Evolutionary conservation across 75 land plant species (phyloP).

Genomic region (Cryptomeria japonica): DNA sequence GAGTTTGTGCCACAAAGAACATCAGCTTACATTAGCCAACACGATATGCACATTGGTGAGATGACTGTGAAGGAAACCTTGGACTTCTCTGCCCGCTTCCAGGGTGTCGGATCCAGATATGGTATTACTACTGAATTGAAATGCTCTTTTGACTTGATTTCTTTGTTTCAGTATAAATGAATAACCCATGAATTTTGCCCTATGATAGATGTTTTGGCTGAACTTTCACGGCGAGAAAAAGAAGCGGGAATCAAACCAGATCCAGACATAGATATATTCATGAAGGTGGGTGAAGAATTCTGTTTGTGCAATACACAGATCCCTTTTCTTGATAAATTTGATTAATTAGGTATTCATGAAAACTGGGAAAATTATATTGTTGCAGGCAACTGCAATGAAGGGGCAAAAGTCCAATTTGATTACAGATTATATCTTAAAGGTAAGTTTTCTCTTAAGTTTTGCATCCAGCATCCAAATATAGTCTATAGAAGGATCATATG

Average conservation of each 20-base stretch:
- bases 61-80: constrained; percentile 71
- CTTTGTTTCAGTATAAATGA: too few relatives aligned
- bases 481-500: background rate
- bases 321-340: background rate
- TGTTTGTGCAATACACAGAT: background rate
- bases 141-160: too few relatives aligned
- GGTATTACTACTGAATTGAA: constrained; percentile 17
- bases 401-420: constrained; percentile 24
- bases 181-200: background rate
- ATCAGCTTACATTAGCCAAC: constrained; percentile 57
- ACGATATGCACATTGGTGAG: constrained; percentile 48
- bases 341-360: too few relatives aligned
- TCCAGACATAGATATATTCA: constrained; percentile 82
- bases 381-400: constrained; percentile 35
- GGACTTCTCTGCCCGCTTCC: constrained; percentile 52
- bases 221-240: constrained; percentile 78
- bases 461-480: background rate
- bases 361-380: too few relatives aligned
- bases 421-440: constrained; percentile 43
- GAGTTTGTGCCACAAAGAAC: constrained; percentile 69
- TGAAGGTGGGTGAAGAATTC: constrained; percentile 55
- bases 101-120: constrained; percentile 51
- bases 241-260: constrained; percentile 78
- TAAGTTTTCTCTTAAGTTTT: background rate
- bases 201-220: constrained; percentile 66